These are phyloP conservation scores for Tephrocybe sp. DNA, from an alignment of 768 basidiomycete species.

Conservation along the genomic window DNA sequence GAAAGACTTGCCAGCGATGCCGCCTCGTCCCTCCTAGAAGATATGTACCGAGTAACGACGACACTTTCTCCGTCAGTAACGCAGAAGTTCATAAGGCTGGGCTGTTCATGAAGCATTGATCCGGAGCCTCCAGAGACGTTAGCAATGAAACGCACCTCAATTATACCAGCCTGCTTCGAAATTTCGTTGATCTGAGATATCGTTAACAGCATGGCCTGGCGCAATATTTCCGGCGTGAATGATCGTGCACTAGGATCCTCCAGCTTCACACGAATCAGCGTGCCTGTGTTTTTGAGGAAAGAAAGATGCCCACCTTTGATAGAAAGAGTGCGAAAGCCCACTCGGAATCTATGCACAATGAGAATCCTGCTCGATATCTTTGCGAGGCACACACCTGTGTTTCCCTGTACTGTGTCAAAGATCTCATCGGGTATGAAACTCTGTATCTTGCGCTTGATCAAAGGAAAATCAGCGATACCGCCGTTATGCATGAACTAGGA, in stretches of 20 bases:
- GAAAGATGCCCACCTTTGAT: conserved; percentile 53
- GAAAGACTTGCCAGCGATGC: conserved; percentile 68
- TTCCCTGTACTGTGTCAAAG: conserved; percentile 86
- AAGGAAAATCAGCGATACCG: conserved; percentile 79
- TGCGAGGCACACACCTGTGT: conserved; percentile 62
- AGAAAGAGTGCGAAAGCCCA: conserved; percentile 95
- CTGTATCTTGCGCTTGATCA: conserved; percentile 81
- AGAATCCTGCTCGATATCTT: background rate
- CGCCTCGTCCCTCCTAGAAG: conserved; percentile 86
- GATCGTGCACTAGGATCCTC: conserved; percentile 73
- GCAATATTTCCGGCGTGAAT: conserved; percentile 70
- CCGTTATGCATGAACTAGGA: conserved; percentile 96
- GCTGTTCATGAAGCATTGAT: conserved; percentile 38
- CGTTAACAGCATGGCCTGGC: conserved; percentile 86
- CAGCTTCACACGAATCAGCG: conserved; percentile 44
- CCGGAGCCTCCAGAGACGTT: background rate
- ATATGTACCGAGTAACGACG: conserved; percentile 92
- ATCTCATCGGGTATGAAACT: conserved; percentile 74
- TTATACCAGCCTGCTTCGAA: conserved; percentile 68
- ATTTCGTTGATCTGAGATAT: conserved; percentile 76
- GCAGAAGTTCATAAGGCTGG: conserved; percentile 92
- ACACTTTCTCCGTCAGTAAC: conserved; percentile 95
- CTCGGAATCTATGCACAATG: conserved; percentile 70
- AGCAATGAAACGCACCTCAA: conserved; percentile 48
- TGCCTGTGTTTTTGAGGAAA: background rate